These are phyloP conservation scores for Tolypocladium nubicola DNA, from an alignment of 2,329 filamentous ascomycete species.

Conservation along the genomic window DNA sequence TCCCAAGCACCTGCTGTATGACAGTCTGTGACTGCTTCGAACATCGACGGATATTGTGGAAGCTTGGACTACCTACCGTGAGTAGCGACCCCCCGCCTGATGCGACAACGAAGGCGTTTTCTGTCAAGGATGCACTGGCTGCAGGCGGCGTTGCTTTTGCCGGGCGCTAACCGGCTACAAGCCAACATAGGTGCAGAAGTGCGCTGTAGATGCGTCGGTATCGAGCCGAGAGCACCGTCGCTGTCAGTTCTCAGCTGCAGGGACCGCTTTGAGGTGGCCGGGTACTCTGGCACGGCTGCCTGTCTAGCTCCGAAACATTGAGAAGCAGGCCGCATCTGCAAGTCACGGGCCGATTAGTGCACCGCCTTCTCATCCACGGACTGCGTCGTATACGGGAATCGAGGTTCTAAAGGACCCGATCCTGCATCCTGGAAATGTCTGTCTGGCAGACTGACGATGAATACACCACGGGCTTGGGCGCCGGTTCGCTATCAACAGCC, in stretches of 20 bases:
- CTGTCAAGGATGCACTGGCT: background rate
- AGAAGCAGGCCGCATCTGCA: background rate
- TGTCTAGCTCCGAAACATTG: conserved; percentile 4
- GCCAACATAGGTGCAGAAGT: background rate
- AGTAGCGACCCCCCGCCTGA: background rate
- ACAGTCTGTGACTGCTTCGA: background rate
- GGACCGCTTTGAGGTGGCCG: conserved; percentile 5
- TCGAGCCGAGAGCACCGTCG: conserved; percentile 1
- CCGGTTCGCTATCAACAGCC: conserved; percentile 56
- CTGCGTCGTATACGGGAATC: background rate
- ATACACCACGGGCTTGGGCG: conserved; percentile 39
- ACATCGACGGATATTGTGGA: background rate
- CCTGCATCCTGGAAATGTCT: conserved; percentile 30
- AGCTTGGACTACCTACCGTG: background rate
- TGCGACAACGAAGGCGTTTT: background rate
- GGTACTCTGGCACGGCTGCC: background rate
- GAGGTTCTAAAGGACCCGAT: background rate
- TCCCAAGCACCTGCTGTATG: background rate
- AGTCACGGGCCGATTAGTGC: background rate
- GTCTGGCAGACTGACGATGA: conserved; percentile 56
- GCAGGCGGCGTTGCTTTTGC: conserved; percentile 1
- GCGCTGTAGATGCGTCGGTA: background rate
- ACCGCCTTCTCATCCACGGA: background rate
- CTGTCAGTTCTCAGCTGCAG: conserved; percentile 8
- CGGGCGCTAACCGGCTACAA: background rate